Conservation (phyloP, 2,329 filamentous ascomycete species). For the Alternaria ventricosa region DNA sequence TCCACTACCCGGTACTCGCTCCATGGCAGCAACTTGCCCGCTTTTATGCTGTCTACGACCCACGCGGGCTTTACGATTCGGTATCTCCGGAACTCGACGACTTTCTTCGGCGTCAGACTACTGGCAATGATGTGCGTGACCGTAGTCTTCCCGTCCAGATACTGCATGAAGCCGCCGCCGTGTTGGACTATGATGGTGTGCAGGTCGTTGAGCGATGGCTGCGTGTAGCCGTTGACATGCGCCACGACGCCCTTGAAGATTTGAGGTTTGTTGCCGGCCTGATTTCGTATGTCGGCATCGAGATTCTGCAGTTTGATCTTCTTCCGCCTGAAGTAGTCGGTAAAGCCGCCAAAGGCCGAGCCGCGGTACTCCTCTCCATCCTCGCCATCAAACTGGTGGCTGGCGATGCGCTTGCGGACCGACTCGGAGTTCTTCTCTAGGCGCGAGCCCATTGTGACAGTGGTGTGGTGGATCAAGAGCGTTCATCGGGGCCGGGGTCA, state of each 20-base stretch:
- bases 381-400: conserved; percentile 78
- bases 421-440: conserved; percentile 65
- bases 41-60: conserved; percentile 87
- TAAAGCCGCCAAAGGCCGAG: conserved; percentile 87
- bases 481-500: conserved; percentile 32
- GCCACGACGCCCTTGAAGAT: conserved; percentile 92
- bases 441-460: conserved; percentile 64
- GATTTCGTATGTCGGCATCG: conserved; percentile 78
- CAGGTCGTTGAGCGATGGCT: conserved; percentile 87
- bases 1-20: conserved; percentile 82
- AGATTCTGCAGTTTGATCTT: conserved; percentile 97
- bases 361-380: conserved; percentile 88
- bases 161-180: conserved; percentile 95
- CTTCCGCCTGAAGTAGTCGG: conserved; percentile 92
- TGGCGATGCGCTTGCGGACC: conserved; percentile 69
- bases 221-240: conserved; percentile 94
- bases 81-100: conserved; percentile 84
- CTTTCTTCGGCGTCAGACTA: conserved; percentile 88
- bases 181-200: conserved; percentile 87
- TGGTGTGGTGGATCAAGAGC: conserved; percentile 19
- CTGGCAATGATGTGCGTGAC: conserved; percentile 97
- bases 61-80: conserved; percentile 93
- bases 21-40: conserved; percentile 85
- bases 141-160: conserved; percentile 90
- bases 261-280: conserved; percentile 72